Conservation (phyloP, 495 filamentous ascomycete genomes). For the Neurospora cerealis region DNA sequence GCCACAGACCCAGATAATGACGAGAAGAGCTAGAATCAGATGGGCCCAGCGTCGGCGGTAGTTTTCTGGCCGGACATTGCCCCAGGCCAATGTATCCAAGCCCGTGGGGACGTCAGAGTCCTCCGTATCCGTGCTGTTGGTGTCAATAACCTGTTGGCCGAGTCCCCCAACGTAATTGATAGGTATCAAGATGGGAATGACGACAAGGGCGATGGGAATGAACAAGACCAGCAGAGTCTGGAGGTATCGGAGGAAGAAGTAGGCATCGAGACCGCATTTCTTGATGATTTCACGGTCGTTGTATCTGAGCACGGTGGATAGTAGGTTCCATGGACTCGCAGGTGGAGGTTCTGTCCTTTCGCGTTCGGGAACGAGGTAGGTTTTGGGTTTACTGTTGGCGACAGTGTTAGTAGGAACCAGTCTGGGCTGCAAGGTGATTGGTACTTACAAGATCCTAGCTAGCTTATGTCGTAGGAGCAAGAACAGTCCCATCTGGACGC, state of each 20-base stretch:
- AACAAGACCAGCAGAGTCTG: constrained; percentile 92
- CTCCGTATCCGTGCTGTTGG: constrained; percentile 1
- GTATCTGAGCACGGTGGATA: constrained; percentile 63
- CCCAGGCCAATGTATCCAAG: constrained; percentile 76
- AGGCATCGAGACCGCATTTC: constrained; percentile 93
- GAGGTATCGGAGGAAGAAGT: constrained; percentile 94
- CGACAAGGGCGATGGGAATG: constrained; percentile 62
- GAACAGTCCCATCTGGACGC: constrained; percentile 66
- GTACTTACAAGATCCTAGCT: constrained; percentile 73
- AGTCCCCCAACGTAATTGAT: constrained; percentile 70
- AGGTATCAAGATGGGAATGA: constrained; percentile 79
- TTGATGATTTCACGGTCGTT: constrained; percentile 81
- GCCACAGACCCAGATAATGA: constrained; percentile 75
- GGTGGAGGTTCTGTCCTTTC: constrained; percentile 69
- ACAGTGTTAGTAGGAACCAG: background rate
- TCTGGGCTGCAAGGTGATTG: background rate
- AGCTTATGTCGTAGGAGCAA: constrained; percentile 67
- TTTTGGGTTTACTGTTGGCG: constrained; percentile 61
- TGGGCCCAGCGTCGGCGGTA: constrained; percentile 82
- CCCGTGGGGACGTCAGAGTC: constrained; percentile 35
- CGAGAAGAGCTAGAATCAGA: constrained; percentile 67
- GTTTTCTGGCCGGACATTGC: constrained; percentile 68
- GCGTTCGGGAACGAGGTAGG: constrained; percentile 82
- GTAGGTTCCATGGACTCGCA: constrained; percentile 57
- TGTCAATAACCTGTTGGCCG: constrained; percentile 31